These are phyloP conservation scores for Rhodotorula kratochvilovae DNA, from an alignment of 768 basidiomycete genomes.

Conservation along the genomic window DNA sequence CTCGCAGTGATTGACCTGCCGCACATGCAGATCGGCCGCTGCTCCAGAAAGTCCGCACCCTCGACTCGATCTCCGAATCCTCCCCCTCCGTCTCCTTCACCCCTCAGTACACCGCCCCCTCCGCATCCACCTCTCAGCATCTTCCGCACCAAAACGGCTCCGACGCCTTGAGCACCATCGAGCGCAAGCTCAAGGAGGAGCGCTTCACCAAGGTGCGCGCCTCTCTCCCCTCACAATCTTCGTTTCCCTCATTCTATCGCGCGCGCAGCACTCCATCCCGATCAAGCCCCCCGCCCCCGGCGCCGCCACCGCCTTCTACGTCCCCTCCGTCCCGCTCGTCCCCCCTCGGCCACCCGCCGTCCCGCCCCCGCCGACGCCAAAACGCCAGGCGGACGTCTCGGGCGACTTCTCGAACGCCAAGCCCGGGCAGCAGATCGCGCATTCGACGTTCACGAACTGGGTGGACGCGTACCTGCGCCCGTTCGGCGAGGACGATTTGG, in stretches of 20 bases:
- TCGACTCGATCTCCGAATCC: slow-evolving; percentile 13
- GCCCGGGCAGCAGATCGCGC: slow-evolving; percentile 48
- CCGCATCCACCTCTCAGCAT: not conserved
- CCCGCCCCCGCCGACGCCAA: slow-evolving; percentile 47
- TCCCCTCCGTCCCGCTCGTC: slow-evolving; percentile 30
- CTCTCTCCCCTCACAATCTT: not conserved
- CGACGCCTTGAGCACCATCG: not conserved
- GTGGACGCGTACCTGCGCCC: slow-evolving; percentile 85
- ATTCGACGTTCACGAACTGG: slow-evolving; percentile 72
- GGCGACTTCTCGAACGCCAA: slow-evolving; percentile 51
- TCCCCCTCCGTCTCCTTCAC: not conserved
- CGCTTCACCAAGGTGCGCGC: slow-evolving; percentile 27
- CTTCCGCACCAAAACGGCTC: not conserved
- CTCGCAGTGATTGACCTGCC: not conserved
- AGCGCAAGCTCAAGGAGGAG: slow-evolving; percentile 27
- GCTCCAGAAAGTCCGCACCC: slow-evolving; percentile 24
- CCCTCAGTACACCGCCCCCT: not conserved
- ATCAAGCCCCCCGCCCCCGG: slow-evolving; percentile 25
- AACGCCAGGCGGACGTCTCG: slow-evolving; percentile 49
- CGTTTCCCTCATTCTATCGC: not conserved
- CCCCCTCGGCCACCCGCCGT: slow-evolving; percentile 30
- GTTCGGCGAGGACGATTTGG: slow-evolving; percentile 90
- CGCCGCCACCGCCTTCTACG: slow-evolving; percentile 28
- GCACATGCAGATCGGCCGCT: slow-evolving; percentile 9
- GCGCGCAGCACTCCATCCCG: slow-evolving; percentile 26